Percentiles rank a stretch among this genome's conserved stretches.
Evolutionary conservation across 2,329 filamentous ascomycete species (phyloP).

Genomic region (Colletotrichum navitas): DNA sequence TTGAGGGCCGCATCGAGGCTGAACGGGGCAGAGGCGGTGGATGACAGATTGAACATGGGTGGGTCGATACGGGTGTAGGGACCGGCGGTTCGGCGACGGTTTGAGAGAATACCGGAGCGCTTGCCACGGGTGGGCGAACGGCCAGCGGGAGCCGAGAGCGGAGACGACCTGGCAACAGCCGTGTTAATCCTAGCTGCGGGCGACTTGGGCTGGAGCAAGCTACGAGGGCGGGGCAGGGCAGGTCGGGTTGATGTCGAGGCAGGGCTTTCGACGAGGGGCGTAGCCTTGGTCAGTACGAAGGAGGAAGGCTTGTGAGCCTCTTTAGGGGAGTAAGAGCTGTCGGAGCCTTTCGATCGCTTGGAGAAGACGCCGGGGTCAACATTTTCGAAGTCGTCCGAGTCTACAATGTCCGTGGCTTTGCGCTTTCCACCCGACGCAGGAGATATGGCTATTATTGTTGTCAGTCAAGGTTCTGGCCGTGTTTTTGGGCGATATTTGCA

Average conservation of each 20-base stretch:
- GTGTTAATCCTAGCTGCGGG: constrained; percentile 62
- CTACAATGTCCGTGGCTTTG: constrained; percentile 66
- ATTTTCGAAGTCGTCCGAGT: constrained; percentile 70
- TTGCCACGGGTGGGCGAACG: constrained; percentile 83
- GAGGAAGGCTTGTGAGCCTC: constrained; percentile 63
- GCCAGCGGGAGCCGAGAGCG: constrained; percentile 78
- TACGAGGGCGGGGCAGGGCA: constrained; percentile 54
- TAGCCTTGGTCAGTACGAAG: constrained; percentile 60
- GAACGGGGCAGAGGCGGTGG: constrained; percentile 74
- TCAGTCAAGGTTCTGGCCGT: constrained; percentile 1
- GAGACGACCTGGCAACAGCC: constrained; percentile 61
- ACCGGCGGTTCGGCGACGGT: constrained; percentile 74
- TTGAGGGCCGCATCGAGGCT: constrained; percentile 87
- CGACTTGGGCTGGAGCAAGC: constrained; percentile 66
- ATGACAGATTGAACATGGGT: constrained; percentile 67
- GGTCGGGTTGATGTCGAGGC: constrained; percentile 31
- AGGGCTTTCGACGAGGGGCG: constrained; percentile 47
- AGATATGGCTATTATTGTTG: constrained; percentile 54
- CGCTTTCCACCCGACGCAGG: constrained; percentile 63
- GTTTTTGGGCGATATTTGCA: background rate
- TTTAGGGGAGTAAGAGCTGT: constrained; percentile 55
- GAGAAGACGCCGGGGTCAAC: constrained; percentile 68
- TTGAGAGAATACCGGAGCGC: constrained; percentile 75
- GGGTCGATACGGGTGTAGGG: constrained; percentile 79
- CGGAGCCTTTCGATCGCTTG: constrained; percentile 70